phyloP scores from a whole-genome alignment of 192 early-diverging fungal species.

The Radiomyces spectabilis region DNA sequence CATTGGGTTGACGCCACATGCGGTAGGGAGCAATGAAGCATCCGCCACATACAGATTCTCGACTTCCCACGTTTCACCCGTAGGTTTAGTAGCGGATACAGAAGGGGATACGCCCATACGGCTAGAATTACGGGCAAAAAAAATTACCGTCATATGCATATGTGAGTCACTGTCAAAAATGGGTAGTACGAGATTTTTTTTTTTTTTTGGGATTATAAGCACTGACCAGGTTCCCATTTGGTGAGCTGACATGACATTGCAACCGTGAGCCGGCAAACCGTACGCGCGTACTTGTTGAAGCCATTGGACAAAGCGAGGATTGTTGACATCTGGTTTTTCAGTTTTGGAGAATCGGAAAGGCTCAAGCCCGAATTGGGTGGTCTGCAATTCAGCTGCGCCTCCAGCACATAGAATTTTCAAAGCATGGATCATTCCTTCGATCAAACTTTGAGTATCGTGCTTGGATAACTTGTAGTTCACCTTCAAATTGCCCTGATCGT shows the following conservation, averaged over 20 bases:
- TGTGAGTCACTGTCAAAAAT: background rate
- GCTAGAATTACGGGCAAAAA: too few relatives aligned
- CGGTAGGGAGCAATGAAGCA: constrained; percentile 62
- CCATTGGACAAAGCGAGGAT: constrained; percentile 22
- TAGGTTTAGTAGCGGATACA: constrained; percentile 55
- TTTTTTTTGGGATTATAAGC: background rate
- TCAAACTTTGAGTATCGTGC: constrained; percentile 39
- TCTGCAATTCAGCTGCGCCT: constrained; percentile 50
- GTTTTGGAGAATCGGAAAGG: constrained; percentile 18
- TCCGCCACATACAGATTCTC: constrained; percentile 68
- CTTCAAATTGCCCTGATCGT: constrained; percentile 30
- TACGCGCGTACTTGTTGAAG: constrained; percentile 10
- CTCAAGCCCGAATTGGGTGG: constrained; percentile 31
- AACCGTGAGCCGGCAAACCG: constrained; percentile 20
- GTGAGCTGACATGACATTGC: constrained; percentile 43
- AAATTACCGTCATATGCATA: background rate
- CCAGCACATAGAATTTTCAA: constrained; percentile 51
- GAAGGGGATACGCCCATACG: constrained; percentile 54
- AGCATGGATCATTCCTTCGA: constrained; percentile 35
- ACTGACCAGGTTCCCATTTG: constrained; percentile 53
- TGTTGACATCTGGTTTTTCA: constrained; percentile 22
- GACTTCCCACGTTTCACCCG: constrained; percentile 68
- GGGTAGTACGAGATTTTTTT: background rate
- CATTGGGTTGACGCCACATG: constrained; percentile 68
- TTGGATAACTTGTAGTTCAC: constrained; percentile 44